Evolutionary conservation across 75 land plant species (phyloP).

Genomic region (Cryptomeria japonica): DNA sequence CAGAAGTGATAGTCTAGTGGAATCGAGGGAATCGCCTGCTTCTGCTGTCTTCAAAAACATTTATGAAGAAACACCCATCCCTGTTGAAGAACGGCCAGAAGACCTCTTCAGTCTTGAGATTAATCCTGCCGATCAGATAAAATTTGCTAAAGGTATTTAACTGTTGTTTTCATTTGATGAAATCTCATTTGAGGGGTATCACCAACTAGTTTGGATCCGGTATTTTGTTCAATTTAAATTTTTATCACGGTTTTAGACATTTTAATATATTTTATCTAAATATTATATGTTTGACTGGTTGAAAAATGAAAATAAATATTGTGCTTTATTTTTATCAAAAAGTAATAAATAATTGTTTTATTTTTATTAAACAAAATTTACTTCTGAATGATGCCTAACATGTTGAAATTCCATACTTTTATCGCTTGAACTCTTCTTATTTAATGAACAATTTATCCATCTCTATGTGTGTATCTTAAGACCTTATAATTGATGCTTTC

Average conservation of each 20-base stretch:
- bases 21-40: not conserved
- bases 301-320: no score
- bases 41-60: not conserved
- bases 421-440: not conserved
- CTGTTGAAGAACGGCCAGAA: conserved; percentile 1
- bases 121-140: not conserved
- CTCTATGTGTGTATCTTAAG: not conserved
- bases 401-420: not conserved
- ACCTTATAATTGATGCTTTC: not conserved
- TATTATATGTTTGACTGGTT: no score
- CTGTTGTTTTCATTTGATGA: not conserved
- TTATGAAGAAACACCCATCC: not conserved
- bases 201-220: not conserved
- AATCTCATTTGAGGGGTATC: not conserved
- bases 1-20: not conserved
- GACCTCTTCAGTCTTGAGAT: not conserved
- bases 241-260: no score
- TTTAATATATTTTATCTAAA: no score
- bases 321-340: no score
- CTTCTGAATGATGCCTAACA: no score
- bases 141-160: not conserved
- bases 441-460: not conserved
- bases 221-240: not conserved
- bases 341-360: no score
- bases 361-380: no score